Conservation (phyloP, 139 green algal genomes). For the Ettlia oleoabundans region DNA sequence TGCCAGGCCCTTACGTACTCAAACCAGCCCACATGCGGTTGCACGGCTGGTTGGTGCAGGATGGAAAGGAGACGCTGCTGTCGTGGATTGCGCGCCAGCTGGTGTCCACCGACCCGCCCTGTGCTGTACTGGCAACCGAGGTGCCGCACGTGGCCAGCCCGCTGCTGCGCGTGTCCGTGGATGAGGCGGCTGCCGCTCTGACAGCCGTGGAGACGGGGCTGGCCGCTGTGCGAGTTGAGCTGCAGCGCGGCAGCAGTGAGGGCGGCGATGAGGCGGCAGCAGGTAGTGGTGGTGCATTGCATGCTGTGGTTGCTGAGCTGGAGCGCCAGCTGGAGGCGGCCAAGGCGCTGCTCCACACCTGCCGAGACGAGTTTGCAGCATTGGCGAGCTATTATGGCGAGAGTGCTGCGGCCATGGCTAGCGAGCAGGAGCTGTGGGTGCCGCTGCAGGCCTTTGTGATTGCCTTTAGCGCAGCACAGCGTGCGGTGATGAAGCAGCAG, state of each 20-base stretch:
- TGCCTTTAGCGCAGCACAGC: constrained; percentile 32
- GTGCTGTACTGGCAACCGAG: constrained; percentile 32
- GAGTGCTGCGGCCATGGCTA: constrained; percentile 28
- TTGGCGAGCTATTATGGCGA: constrained; percentile 51
- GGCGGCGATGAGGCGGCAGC: neutral
- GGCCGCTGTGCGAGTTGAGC: constrained; percentile 10
- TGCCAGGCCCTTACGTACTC: too few relatives aligned
- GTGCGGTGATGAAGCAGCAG: neutral
- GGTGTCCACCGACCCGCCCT: neutral
- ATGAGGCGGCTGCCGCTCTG: constrained; percentile 42
- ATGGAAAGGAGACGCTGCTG: constrained; percentile 50
- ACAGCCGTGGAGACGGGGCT: constrained; percentile 27
- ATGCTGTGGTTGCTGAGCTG: constrained; percentile 21
- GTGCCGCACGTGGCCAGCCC: constrained; percentile 27
- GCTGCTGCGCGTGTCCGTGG: constrained; percentile 15
- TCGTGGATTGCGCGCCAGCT: constrained; percentile 44
- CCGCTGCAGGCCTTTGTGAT: constrained; percentile 40
- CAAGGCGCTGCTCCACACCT: constrained; percentile 14
- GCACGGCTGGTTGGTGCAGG: neutral
- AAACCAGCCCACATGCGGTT: neutral
- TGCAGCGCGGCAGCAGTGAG: neutral
- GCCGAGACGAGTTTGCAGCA: constrained; percentile 27
- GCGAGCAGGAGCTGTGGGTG: constrained; percentile 53
- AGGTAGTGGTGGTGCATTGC: neutral
- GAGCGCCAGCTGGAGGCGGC: constrained; percentile 15